These are phyloP conservation scores for Gracilariopsis chorda DNA, from an alignment of 23 red algal genomes.

Conservation along the genomic window DNA sequence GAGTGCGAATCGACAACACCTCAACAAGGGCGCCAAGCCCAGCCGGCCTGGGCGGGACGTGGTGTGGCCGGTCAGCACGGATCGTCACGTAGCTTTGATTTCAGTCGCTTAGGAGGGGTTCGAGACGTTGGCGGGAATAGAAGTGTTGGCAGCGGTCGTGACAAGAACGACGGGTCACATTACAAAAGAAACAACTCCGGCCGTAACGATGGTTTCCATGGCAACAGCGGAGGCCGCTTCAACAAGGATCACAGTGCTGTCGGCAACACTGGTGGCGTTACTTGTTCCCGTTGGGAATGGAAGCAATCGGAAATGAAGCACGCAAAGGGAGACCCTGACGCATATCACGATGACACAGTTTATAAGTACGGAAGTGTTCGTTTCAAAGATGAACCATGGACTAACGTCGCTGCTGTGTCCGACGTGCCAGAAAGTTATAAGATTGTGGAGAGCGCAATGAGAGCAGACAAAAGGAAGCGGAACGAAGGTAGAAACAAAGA, in stretches of 20 bases:
- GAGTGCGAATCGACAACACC: no score
- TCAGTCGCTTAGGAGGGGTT: no score
- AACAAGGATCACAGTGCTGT: background rate
- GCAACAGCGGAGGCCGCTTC: background rate
- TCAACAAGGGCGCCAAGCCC: no score
- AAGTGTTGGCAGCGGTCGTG: no score
- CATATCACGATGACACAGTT: background rate
- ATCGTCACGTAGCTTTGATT: no score
- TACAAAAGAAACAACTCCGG: no score
- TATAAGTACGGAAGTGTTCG: background rate
- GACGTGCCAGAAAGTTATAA: background rate
- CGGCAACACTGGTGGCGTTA: no score
- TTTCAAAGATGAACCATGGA: background rate
- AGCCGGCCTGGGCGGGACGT: no score
- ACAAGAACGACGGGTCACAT: no score
- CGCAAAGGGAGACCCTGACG: background rate
- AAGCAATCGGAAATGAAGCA: background rate
- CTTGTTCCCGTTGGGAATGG: no score
- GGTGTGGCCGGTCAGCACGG: no score
- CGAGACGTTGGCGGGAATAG: no score
- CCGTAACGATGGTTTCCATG: background rate
- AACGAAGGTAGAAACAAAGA: background rate
- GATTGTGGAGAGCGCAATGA: background rate
- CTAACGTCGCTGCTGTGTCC: background rate
- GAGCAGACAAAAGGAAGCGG: background rate